A percentile compares a stretch with the other conserved stretches of the same genome.
phyloP scores from a whole-genome alignment of 2,329 filamentous ascomycete species.

The Leptosphaerulina australis region DNA sequence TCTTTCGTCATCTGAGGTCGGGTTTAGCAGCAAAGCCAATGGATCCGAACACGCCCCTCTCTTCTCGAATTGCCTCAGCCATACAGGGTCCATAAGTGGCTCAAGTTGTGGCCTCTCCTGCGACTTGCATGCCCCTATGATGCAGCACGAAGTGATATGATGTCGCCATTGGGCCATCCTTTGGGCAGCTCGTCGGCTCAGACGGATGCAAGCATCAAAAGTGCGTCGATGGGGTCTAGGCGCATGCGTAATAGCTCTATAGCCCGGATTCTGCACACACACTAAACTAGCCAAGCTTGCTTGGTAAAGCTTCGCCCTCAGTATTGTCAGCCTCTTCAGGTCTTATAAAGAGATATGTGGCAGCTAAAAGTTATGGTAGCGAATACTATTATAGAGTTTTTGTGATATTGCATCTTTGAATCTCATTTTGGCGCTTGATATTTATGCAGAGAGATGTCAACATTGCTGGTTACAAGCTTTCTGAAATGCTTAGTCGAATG shows the following conservation, averaged over 20 bases:
- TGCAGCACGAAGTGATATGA: slow-evolving; percentile 14
- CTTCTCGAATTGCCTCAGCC: slow-evolving; percentile 25
- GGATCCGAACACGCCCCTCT: slow-evolving; percentile 26
- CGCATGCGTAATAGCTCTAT: slow-evolving; percentile 33
- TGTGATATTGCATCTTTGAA: not conserved
- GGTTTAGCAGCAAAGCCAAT: slow-evolving; percentile 12
- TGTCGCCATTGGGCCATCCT: slow-evolving; percentile 25
- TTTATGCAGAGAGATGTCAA: not conserved
- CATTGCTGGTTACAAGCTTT: not conserved
- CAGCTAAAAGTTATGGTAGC: slow-evolving; percentile 7
- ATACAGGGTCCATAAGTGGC: slow-evolving; percentile 32
- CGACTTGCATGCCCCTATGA: slow-evolving; percentile 16
- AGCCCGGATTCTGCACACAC: not conserved
- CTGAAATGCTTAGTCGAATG: slow-evolving; percentile 23
- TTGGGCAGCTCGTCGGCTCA: not conserved
- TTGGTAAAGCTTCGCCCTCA: slow-evolving; percentile 40
- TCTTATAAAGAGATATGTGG: not conserved
- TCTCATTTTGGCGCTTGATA: no score
- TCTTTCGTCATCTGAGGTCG: slow-evolving; percentile 21
- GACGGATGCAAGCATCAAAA: slow-evolving; percentile 18
- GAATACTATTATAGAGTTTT: not conserved
- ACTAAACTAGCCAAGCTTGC: slow-evolving; percentile 29
- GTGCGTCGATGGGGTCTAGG: slow-evolving; percentile 26
- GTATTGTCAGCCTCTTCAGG: not conserved
- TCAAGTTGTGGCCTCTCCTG: slow-evolving; percentile 15